These are phyloP conservation scores for Globisporangium solare DNA, from an alignment of 352 stramenopile species.

Conservation along the genomic window DNA sequence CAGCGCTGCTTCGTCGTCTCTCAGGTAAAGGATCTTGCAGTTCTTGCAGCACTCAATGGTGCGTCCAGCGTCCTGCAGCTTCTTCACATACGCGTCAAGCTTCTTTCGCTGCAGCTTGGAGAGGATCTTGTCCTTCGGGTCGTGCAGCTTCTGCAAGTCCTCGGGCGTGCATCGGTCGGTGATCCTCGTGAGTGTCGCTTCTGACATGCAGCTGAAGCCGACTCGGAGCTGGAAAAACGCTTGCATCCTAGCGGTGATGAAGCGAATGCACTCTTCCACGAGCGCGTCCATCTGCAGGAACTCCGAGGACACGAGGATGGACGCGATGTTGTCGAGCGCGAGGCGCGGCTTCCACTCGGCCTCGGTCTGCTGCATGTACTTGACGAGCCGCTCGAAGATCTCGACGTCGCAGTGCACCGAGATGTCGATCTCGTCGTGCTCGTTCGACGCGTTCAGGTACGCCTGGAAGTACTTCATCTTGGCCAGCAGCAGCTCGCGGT, in stretches of 20 bases:
- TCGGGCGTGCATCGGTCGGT: constrained; percentile 48
- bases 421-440: constrained; percentile 90
- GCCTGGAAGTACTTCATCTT: constrained; percentile 91
- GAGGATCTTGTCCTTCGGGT: constrained; percentile 86
- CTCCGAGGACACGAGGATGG: constrained; percentile 89
- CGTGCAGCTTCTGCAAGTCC: constrained; percentile 61
- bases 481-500: constrained; percentile 67
- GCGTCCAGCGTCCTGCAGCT: constrained; percentile 18
- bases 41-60: constrained; percentile 33
- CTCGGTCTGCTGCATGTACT: constrained; percentile 77
- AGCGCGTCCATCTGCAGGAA: constrained; percentile 90
- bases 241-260: constrained; percentile 65
- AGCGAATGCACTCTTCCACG: constrained; percentile 79
- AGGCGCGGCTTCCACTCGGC: constrained; percentile 39
- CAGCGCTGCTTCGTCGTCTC: constrained; percentile 13
- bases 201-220: constrained; percentile 82
- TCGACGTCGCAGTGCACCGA: constrained; percentile 91
- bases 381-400: constrained; percentile 90
- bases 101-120: constrained; percentile 84
- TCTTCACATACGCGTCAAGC: constrained; percentile 50
- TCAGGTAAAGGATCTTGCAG: constrained; percentile 46
- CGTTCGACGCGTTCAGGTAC: constrained; percentile 75
- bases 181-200: constrained; percentile 67
- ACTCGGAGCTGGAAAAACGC: constrained; percentile 84
- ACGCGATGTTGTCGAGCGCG: constrained; percentile 69